Base-by-base conservation (phyloP, 1,284 basidiomycete genomes). In the Thelephora terrestris region DNA sequence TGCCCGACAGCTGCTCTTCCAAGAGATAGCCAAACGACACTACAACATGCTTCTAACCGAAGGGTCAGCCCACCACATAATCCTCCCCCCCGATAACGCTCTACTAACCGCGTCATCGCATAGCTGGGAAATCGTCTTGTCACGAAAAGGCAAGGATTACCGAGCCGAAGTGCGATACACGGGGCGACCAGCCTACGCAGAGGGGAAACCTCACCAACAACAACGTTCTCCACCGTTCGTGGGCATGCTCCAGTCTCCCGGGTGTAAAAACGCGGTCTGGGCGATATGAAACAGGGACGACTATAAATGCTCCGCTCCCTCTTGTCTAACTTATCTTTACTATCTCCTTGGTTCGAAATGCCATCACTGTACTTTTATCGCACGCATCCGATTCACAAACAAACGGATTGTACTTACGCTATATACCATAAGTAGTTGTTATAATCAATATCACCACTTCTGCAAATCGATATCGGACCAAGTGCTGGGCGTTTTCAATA, bases 121-220 rank as follows among this genome's bases (percentile, higher is more conserved):
- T 57, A 88, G 85, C 50, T 88, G 85, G 85, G 68, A 68, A 37
- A 58, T 85, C 44, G 85, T 81, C 9, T 64, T 80, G 29, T 70
- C 79, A 52, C 79, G 83, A 47, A 76, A 71, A 58, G 78, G 73
- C 45, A 78, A 78, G 55, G 65, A 66, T 25, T 68, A 79, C 62
- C 74, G 85, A 25, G 67, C 85, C 29, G 76, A 85, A 58, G 76
- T 89, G 23, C 71, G 74, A 52, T 88, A 89, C 62, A 71, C 62
- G 46, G 85, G 77, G 16, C 72, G 80, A 53, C 80, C 82, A 18
- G 85, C 81, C 42, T 73, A 69, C 53, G 68, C 72, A 21, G 58
- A 64, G 2, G 75, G 72, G 17, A 72, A 78, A 55, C 53, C 68
- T 7, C 66, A 71, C 24, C 57, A 63, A 45, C n/a, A n/a, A n/a